Evolutionary conservation across 768 basidiomycete species (phyloP).

Genomic region (Boletus rubroflammeus): DNA sequence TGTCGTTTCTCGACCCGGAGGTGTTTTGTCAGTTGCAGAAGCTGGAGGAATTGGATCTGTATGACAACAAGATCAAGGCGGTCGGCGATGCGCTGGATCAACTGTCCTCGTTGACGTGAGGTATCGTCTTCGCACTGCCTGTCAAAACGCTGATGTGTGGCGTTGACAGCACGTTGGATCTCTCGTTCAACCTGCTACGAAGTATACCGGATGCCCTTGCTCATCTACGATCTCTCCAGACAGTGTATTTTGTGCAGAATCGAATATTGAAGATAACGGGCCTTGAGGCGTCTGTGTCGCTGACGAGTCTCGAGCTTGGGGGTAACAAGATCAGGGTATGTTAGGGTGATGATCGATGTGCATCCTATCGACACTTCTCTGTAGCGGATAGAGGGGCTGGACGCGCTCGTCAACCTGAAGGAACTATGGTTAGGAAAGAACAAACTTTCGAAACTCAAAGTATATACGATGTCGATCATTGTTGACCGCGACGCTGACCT

Average conservation of each 20-base stretch:
- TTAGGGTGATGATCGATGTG: background rate
- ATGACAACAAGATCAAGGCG: slow-evolving; percentile 89
- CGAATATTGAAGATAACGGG: slow-evolving; percentile 79
- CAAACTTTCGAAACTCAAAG: slow-evolving; percentile 87
- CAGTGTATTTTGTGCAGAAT: slow-evolving; percentile 95
- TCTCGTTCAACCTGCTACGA: slow-evolving; percentile 91
- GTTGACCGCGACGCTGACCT: background rate
- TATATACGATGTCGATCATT: slow-evolving; percentile 21
- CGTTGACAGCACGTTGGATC: slow-evolving; percentile 66
- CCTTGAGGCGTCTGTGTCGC: slow-evolving; percentile 51
- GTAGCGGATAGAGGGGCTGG: slow-evolving; percentile 86
- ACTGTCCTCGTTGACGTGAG: slow-evolving; percentile 55
- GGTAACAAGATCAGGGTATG: slow-evolving; percentile 88
- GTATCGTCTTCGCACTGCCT: background rate
- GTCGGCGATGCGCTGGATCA: slow-evolving; percentile 63
- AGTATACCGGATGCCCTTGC: slow-evolving; percentile 61
- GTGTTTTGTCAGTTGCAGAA: slow-evolving; percentile 62
- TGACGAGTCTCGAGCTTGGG: slow-evolving; percentile 87
- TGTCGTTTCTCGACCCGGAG: slow-evolving; percentile 67
- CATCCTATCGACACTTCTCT: slow-evolving; percentile 2
- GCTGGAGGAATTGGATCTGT: slow-evolving; percentile 89
- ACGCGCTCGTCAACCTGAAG: slow-evolving; percentile 74
- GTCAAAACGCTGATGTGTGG: background rate
- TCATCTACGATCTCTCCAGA: slow-evolving; percentile 58
- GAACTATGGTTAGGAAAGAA: slow-evolving; percentile 99